Evolutionary conservation across 23 red algal species (phyloP).

Genomic region (Gracilariopsis chorda): DNA sequence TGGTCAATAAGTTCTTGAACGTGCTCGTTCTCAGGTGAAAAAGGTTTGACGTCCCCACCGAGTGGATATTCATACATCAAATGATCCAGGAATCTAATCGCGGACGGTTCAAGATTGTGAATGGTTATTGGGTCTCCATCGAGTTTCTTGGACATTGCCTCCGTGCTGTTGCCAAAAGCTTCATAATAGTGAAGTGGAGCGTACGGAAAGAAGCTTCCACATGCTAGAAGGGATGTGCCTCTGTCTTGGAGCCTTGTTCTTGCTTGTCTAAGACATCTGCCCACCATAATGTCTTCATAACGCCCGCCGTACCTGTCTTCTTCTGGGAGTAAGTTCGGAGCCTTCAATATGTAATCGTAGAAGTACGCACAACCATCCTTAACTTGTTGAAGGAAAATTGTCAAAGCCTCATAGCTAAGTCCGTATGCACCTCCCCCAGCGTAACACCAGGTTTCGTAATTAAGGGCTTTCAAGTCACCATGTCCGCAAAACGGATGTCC

Average conservation of each 20-base stretch:
- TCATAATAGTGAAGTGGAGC: conserved; percentile 53
- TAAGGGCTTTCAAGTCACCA: conserved; percentile 38
- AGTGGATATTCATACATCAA: conserved; percentile 36
- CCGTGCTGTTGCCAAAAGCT: conserved; percentile 37
- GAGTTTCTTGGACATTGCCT: conserved; percentile 49
- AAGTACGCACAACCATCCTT: conserved; percentile 49
- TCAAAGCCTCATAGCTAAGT: conserved; percentile 29
- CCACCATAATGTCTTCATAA: conserved; percentile 50
- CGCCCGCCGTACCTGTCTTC: conserved; percentile 41
- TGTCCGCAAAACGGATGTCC: conserved; percentile 54
- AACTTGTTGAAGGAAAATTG: conserved; percentile 23
- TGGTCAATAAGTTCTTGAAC: conserved; percentile 32
- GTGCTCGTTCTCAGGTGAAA: conserved; percentile 20
- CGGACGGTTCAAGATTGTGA: conserved; percentile 50
- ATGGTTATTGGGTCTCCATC: conserved; percentile 46
- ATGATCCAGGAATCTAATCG: conserved; percentile 35
- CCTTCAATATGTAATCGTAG: conserved; percentile 34
- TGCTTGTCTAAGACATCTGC: conserved; percentile 35
- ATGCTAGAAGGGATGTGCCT: conserved; percentile 41
- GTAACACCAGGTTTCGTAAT: conserved; percentile 43
- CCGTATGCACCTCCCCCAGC: conserved; percentile 47
- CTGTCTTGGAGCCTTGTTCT: conserved; percentile 26
- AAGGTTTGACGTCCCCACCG: conserved; percentile 18
- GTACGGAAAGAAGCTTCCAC: conserved; percentile 54
- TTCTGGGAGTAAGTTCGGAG: not conserved